Conservation (phyloP, 2,329 filamentous ascomycete species). For the Blumeria graminis region DNA sequence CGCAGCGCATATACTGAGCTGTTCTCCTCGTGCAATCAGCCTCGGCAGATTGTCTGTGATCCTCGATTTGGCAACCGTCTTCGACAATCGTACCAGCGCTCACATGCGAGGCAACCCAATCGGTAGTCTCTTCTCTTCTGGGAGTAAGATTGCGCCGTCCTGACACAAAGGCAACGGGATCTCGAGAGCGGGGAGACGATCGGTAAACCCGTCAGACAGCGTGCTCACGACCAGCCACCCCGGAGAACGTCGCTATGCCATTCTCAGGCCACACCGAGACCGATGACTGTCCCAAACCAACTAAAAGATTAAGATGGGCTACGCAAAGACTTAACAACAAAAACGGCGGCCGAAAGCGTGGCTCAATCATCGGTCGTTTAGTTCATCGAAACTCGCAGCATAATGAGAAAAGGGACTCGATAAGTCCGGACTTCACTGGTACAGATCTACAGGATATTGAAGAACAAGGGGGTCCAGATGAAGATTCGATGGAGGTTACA, state of each 20-base stretch:
- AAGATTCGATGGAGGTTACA: constrained; percentile 17
- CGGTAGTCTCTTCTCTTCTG: background rate
- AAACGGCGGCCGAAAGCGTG: constrained; percentile 54
- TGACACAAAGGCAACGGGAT: background rate
- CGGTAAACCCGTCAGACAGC: background rate
- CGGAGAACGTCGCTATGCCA: background rate
- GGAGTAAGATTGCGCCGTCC: background rate
- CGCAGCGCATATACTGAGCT: no score
- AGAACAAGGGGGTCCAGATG: constrained; percentile 6
- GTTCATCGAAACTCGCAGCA: constrained; percentile 32
- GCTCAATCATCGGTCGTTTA: constrained; percentile 56
- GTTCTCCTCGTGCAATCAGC: no score
- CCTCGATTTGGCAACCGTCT: no score
- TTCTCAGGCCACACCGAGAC: constrained; percentile 7
- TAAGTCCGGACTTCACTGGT: constrained; percentile 15
- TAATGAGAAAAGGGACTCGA: constrained; percentile 35
- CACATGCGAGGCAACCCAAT: background rate
- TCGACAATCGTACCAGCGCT: background rate
- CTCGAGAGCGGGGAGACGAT: background rate
- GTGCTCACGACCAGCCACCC: background rate
- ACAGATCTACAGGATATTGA: constrained; percentile 14
- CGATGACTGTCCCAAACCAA: constrained; percentile 28
- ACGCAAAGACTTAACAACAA: constrained; percentile 66
- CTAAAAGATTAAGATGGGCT: constrained; percentile 79
- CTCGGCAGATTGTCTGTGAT: no score